phyloP scores from a whole-genome alignment of 208 protist genomes.

The Leishmania guyanensis region DNA sequence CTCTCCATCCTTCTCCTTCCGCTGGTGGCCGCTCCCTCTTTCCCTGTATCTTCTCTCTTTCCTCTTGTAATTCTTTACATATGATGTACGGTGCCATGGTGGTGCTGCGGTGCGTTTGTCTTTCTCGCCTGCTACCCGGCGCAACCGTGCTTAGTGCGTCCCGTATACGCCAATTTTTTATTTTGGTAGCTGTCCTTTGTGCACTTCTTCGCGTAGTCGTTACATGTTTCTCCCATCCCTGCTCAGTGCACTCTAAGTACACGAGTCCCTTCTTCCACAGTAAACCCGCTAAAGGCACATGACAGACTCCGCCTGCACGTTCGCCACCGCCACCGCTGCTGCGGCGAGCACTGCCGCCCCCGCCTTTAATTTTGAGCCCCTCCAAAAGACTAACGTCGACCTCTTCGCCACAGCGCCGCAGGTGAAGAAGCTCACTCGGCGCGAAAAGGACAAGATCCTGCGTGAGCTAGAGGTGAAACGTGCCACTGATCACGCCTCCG shows the following conservation, averaged over 20 bases:
- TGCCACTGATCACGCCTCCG: constrained; percentile 5
- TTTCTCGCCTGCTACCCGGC: neutral
- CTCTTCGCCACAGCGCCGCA: constrained; percentile 84
- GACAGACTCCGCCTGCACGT: constrained; percentile 1
- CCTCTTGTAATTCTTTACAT: neutral
- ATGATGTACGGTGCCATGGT: neutral
- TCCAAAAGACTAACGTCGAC: constrained; percentile 73
- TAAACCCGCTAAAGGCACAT: neutral
- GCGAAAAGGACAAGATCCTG: constrained; percentile 65
- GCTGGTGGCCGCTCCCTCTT: neutral
- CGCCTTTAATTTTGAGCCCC: constrained; percentile 60
- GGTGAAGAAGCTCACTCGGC: constrained; percentile 82
- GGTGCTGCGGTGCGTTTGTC: neutral
- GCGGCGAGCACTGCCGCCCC: constrained; percentile 3
- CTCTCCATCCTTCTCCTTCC: neutral
- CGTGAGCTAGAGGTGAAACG: constrained; percentile 41
- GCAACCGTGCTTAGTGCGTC: neutral
- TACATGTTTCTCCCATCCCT: neutral
- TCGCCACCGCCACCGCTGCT: neutral
- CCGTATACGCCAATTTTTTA: neutral
- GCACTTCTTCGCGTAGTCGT: neutral
- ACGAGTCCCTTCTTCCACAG: neutral
- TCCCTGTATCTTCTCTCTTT: neutral
- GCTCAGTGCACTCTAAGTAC: neutral
- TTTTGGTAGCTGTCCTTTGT: neutral